Base-by-base conservation (phyloP, 2,329 filamentous ascomycete genomes). In the Fusarium circinatum region DNA sequence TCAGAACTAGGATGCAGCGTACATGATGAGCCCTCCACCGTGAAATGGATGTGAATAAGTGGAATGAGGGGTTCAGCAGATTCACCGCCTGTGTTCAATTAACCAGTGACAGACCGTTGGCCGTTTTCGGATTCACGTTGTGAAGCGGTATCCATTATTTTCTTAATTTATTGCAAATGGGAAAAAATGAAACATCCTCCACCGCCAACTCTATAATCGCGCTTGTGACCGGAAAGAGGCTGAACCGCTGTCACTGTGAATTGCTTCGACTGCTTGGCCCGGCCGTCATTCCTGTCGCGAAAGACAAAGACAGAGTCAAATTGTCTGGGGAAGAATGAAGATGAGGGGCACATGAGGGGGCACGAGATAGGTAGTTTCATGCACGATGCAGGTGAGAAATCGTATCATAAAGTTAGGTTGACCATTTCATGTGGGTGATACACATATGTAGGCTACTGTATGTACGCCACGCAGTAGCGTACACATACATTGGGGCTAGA, bases 371-470 rank as follows among this genome's bases (percentile, higher is more conserved):
- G 49, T 41, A 55, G 51, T 65, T 42, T 68, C 54, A 72, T 72
- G 69, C 69, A 71, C 41, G 54, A 74, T 73, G 67, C 71, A 74
- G 67, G 71, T 74, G 59, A 71, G 70, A 39, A 57, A 62, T 54
- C 56, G 54, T 56, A 62, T 71, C 67, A 66, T 61, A 62, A 68
- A 62, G 56, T 45, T 55, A 48, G 58, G 57, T 45, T 41, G n/a
- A 11, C 44, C 30, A 62, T 52, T 51, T 69, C 58, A 71, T 71
- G 68, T 71, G 71, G 30, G 71, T 74, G 66, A 71, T 71, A 47
- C 52, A 39, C 48, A 68, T 48, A 41, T n/a, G 32, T 30, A 42
- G 39, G 13, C 39, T 42, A n/a, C 22, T 30, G 26, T 48, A 47
- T 47, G 44, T 45, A 55, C 70, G 70, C 61, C 70, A 48, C 61